Base-by-base conservation (phyloP, 2,329 filamentous ascomycete genomes). In the Coniochaeta sp. region DNA sequence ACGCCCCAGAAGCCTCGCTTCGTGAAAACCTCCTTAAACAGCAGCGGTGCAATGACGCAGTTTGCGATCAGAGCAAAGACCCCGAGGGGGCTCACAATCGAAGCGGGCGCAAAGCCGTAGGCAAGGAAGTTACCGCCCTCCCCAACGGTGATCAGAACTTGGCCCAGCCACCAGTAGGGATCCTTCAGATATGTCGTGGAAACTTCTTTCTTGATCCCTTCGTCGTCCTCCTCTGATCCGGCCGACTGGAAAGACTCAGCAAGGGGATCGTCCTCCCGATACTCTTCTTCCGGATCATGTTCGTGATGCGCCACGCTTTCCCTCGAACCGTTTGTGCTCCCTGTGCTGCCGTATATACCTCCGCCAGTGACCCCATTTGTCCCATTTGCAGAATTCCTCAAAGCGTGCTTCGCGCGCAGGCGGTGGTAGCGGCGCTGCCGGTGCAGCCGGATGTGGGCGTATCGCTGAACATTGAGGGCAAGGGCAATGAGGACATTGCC, bases 51-150 rank as follows among this genome's bases (percentile, higher is more conserved):
- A 65, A 99, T 96, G 54, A 99, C 82, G 68, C 94, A 99, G 70
- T 99, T 99, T 42, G 91, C 96, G 45, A 99, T 85, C 56, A 99
- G 75, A 2, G 94, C 94, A 12, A 99, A 94, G n/a, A 99, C 94
- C 9, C 94, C 94, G 6, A 99, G 76, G 0, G 94, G 94, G 30
- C 91, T 96, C 38, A 99, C 94, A 61, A 99, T 96, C 13, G 94
- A 97, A 7, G 94, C 94, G 3, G 94, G 94, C 27, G 94, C 94
- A 66, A 99, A 99, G 22, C 94, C 94, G 64, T 99, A 99, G 0
- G 94, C 94, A 56, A 99, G 73, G 64, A 99, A 99, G 67, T 99
- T 99, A 49, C 94, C 94, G 64, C 88, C 86, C 72, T 99, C 94
- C 52, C 94, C 94, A 22, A 96, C 73, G 1, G 86, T 90, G 82